Base-by-base conservation (phyloP, 1,284 basidiomycete genomes). In the Laetiporus sulphureus region DNA sequence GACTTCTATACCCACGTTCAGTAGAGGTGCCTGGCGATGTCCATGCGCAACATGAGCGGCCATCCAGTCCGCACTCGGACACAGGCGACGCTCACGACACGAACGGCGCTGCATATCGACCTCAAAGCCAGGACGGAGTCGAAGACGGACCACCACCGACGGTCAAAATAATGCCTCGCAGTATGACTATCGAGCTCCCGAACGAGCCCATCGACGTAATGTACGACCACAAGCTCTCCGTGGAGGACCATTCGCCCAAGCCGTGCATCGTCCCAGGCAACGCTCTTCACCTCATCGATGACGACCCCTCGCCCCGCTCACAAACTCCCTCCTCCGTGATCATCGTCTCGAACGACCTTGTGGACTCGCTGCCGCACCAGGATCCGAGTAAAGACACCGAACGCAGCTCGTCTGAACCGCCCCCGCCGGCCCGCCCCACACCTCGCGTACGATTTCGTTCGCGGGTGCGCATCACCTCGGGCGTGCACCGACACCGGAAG, bases 381-480 rank as follows among this genome's bases (percentile, higher is more conserved):
- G 36, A 32, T 20, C 20, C 25, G 42, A 44, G 52, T 30, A 43
- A 34, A n/a, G 46, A 45, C 30, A 36, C 34, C n/a, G 52, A 55
- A 22, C 51, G 46, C 39, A 47, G 44, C 31, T 41, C 45, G 21
- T 50, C 48, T 20, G 46, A 52, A 36, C 52, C 47, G 3, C 36
- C 36, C 5, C 42, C 47, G 2, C 38, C 46, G 13, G 36, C 46
- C 8, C 52, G 50, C 45, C 52, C 62, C 5, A 39, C 53, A 23
- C 61, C 62, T 8, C 67, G 67, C 29, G 75, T 77, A 1, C 73
- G 66, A 41, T 77, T 77, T 50, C 67, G 71, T 42, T 75, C 75
- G 32, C 68, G 75, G 7, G 75, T 77, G 35, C 69, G 76, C 44
- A 77, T 77, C 53, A 68, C 72, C 1, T 70, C 70, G 2, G 73